A percentile compares a stretch with the other conserved stretches of the same genome.
These are phyloP conservation scores for Keithomyces neogunnii DNA, from an alignment of 2,329 filamentous ascomycete genomes.

Conservation along the genomic window DNA sequence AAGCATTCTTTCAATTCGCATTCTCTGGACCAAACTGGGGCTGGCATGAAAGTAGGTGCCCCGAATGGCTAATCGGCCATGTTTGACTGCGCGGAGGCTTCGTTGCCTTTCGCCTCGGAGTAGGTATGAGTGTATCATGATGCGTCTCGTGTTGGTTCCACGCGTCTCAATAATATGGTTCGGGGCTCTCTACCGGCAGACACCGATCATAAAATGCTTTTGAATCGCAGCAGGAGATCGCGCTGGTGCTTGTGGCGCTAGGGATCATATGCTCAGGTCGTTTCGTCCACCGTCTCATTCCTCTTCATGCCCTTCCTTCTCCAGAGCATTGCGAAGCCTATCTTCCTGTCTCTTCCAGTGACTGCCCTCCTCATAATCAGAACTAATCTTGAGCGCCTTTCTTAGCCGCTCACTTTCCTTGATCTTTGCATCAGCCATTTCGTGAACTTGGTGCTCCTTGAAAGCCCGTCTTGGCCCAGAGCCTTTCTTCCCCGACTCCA, in stretches of 20 bases:
- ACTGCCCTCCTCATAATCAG: slow-evolving; percentile 75
- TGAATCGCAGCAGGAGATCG: background rate
- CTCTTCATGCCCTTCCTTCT: slow-evolving; percentile 25
- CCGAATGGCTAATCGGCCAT: no score
- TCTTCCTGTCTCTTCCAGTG: slow-evolving; percentile 84
- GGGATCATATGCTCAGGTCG: background rate
- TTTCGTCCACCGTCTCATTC: slow-evolving; percentile 4
- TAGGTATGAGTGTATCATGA: no score
- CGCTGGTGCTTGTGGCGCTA: background rate
- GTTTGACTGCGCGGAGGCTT: no score
- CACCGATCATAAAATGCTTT: background rate
- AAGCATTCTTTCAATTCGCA: no score
- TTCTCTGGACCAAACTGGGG: no score
- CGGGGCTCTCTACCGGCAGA: no score
- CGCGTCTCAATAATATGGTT: no score
- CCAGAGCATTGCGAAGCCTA: slow-evolving; percentile 38
- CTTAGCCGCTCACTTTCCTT: slow-evolving; percentile 86
- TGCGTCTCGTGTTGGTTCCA: no score
- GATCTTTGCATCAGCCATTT: slow-evolving; percentile 92
- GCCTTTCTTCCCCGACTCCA: slow-evolving; percentile 22
- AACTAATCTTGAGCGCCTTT: slow-evolving; percentile 77
- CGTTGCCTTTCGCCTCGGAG: no score
- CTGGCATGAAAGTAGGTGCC: no score
- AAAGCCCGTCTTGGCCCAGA: slow-evolving; percentile 44
- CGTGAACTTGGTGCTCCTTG: slow-evolving; percentile 92